Evolutionary conservation across 2,329 filamentous ascomycete genomes (phyloP).

Genomic region (Trichoderma aggressivum): DNA sequence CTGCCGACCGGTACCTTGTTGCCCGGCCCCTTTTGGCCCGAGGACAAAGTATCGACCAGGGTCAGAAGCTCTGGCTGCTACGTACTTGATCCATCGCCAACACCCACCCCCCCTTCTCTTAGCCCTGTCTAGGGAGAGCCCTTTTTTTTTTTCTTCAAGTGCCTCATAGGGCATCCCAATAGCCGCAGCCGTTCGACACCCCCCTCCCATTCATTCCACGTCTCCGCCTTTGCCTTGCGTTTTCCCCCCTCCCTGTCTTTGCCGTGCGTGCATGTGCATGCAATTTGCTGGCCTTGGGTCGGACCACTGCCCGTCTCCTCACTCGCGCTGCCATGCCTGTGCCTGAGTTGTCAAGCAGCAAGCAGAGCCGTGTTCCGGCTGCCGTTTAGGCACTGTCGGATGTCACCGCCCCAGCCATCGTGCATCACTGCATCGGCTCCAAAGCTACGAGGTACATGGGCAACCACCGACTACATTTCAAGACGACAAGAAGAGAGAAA

Average conservation of each 20-base stretch:
- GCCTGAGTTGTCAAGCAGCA: not conserved
- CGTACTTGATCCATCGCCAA: slow-evolving; percentile 8
- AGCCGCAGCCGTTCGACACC: slow-evolving; percentile 3
- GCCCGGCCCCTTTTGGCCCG: slow-evolving; percentile 3
- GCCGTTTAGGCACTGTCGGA: slow-evolving; percentile 13
- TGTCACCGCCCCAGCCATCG: slow-evolving; percentile 7
- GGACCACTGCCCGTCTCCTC: not conserved
- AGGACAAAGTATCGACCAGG: not conserved
- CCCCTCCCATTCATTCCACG: slow-evolving; percentile 12
- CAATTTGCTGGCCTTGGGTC: slow-evolving; percentile 15
- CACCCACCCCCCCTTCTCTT: not conserved
- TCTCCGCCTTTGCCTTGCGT: slow-evolving; percentile 15
- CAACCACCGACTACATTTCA: not conserved
- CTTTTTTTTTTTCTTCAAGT: slow-evolving; percentile 15
- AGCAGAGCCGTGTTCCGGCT: slow-evolving; percentile 5
- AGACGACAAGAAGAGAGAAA: not conserved
- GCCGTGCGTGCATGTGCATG: slow-evolving; percentile 17
- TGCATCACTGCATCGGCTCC: not conserved
- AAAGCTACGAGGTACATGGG: not conserved
- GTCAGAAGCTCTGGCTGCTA: not conserved
- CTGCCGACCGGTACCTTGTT: not conserved
- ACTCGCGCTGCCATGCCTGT: not conserved
- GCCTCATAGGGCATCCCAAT: not conserved
- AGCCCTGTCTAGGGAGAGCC: slow-evolving; percentile 24
- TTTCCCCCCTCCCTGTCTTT: slow-evolving; percentile 12